Conservation (phyloP, 106 monocot species). For the Chionographis japonica region DNA sequence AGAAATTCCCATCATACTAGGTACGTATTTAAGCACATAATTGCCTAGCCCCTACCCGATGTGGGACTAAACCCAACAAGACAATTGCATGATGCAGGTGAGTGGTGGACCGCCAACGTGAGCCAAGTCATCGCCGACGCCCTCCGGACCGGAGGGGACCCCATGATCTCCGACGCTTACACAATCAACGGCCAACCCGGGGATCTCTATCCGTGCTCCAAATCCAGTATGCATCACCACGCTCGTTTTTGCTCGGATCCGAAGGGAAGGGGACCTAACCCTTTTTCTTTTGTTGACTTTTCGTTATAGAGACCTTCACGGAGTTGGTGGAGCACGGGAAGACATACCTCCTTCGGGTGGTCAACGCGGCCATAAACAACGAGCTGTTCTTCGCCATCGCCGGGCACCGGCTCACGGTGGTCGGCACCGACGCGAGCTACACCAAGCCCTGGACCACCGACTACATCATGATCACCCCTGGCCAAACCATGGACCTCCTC, state of each 20-base stretch:
- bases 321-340: constrained; percentile 37
- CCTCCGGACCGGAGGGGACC: constrained; percentile 5
- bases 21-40: too few species aligned
- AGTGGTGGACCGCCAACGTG: constrained; percentile 1
- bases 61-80: too few species aligned
- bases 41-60: too few species aligned
- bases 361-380: constrained; percentile 48
- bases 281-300: neutral
- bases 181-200: constrained; percentile 63
- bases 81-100: too few species aligned
- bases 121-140: constrained; percentile 1
- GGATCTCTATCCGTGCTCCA: constrained; percentile 36
- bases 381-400: constrained; percentile 55
- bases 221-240: neutral
- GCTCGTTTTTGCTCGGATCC: too few species aligned
- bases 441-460: constrained; percentile 38
- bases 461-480: constrained; percentile 53
- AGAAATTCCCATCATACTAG: constrained; percentile 52
- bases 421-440: constrained; percentile 54
- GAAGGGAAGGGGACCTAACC: too few species aligned
- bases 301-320: constrained; percentile 20
- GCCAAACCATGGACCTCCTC: constrained; percentile 58
- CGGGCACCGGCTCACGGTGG: constrained; percentile 39
- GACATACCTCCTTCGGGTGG: constrained; percentile 50
- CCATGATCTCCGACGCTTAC: constrained; percentile 20